Base-by-base conservation (phyloP, 345 rosid species). In the Hevea brasiliensis region DNA sequence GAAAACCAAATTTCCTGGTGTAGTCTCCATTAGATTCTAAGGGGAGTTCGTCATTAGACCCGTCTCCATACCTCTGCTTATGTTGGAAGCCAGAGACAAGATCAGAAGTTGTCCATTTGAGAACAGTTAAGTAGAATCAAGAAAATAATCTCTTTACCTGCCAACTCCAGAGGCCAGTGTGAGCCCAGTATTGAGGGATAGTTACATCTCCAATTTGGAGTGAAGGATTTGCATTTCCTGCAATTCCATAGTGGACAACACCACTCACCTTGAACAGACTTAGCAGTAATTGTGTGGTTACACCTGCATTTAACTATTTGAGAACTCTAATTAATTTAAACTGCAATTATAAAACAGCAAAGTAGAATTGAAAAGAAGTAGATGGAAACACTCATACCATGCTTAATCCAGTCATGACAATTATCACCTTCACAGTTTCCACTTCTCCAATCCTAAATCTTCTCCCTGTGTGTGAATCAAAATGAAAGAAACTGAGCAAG, bases 81-180 rank as follows among this genome's bases (percentile, higher is more conserved):
- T 5, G 18, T 56, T 61, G 13, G 11, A 10, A 79, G 9, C 6
- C 26, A 29, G 37, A 27, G 24, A 14, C 6, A 55, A 5, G 42
- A 20, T 14, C 10, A 32, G 7, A 26, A 73, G 3, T 4, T 32
- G 37, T 32, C 2, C 37, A 32, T 32, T 32, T 32, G 37, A 32
- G 2, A 32, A 32, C 37, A 32, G 4, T 32, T 4, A 32, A 2
- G 37, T 32, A 32, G 37, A 32, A 32, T 32, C 37, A 32, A 32
- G 37, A n/a, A n/a, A n/a, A n/a, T n/a, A n/a, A n/a, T n/a, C n/a
- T n/a, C n/a, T n/a, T n/a, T n/a, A n/a, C 92, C 92, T 92, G 93
- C 90, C 97, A 92, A 76, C 73, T 84, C 98, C 94, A 92, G 32
- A 92, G 97, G 35, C 89, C 90, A 12, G 85, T 44, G 47, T 90